Conservation (phyloP, 2,329 filamentous ascomycete species). For the Fusarium sarcochroum region DNA sequence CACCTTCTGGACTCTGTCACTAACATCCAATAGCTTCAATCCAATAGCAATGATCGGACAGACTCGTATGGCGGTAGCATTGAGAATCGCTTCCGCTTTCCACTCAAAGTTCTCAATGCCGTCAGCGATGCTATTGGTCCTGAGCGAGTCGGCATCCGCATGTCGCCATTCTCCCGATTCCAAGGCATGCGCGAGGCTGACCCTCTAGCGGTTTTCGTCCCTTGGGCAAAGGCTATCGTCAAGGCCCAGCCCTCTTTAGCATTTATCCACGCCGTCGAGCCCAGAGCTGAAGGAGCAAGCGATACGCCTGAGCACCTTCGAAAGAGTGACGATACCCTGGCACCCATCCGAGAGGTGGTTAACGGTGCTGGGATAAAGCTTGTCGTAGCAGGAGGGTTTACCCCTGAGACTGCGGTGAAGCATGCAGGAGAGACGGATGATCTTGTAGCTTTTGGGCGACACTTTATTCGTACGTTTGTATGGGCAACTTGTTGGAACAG, state of each 20-base stretch:
- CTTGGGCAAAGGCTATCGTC: conserved; percentile 70
- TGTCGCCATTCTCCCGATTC: conserved; percentile 73
- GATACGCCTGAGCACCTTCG: conserved; percentile 49
- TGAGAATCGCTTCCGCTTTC: conserved; percentile 67
- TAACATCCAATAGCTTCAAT: conserved; percentile 51
- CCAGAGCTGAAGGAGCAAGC: conserved; percentile 61
- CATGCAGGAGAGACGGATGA: conserved; percentile 53
- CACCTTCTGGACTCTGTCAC: neutral
- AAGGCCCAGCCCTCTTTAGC: conserved; percentile 69
- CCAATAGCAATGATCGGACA: conserved; percentile 64
- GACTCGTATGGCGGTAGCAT: conserved; percentile 68
- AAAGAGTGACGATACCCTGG: conserved; percentile 54
- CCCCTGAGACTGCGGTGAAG: conserved; percentile 46
- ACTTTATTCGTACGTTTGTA: conserved; percentile 47
- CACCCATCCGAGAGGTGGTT: conserved; percentile 53
- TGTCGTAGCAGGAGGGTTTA: conserved; percentile 55
- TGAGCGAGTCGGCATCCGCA: conserved; percentile 68
- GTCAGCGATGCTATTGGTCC: conserved; percentile 63
- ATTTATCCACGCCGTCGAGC: conserved; percentile 74
- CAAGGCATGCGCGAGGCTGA: conserved; percentile 75
- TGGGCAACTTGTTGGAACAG: neutral
- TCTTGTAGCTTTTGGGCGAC: conserved; percentile 53
- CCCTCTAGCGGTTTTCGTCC: conserved; percentile 59
- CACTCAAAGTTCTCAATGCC: conserved; percentile 63
- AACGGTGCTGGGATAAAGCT: conserved; percentile 45